Evolutionary conservation across 2,329 filamentous ascomycete species (phyloP), one percentile per base, ranked within the genome.

Genomic region (Pseudocercospora fijiensis): DNA sequence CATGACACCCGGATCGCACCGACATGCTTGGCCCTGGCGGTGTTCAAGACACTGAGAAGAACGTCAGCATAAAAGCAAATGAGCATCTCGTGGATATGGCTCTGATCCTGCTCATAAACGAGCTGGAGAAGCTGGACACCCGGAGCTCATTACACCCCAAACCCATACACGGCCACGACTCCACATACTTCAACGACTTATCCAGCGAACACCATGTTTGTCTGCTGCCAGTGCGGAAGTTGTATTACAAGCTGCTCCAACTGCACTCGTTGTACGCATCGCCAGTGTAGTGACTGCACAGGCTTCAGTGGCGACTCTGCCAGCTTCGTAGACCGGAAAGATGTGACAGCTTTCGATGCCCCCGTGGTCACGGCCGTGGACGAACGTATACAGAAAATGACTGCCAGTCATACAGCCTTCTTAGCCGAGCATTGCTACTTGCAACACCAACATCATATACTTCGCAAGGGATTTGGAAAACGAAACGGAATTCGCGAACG

Each of bases 171-270:
- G 45, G 22, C 18, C 18, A 24, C 49, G 24, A 53, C 28, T 13
- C n/a, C 13, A n/a, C 13, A 2, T 16, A n/a, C 13, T 16, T 16
- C 13, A 37, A 37, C 13, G 30, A 13, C 33, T 37, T 5, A 16
- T 2, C 6, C 1, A 37, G 13, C 33, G 13, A n/a, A 20, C 13
- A 56, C 10, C 26, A 56, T 56, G 52, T 56, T 56, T 37, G 52
- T 56, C 28, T 56, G 52, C 24, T 56, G 52, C n/a, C 52, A 56
- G 18, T 56, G 52, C 28, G 52, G 52, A 4, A 56, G 52, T 24
- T 56, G 52, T 24, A 37, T 27, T 26, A 56, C 52, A 20, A 37
- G 52, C 52, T 56, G 52, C 24, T 11, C 52, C 16, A 56, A 20
- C 13, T 56, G 52, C 28, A 18, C 52, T 9, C 52, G 52, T 18